Conservation (phyloP, 768 basidiomycete species). For the Austroboletus festivus region DNA sequence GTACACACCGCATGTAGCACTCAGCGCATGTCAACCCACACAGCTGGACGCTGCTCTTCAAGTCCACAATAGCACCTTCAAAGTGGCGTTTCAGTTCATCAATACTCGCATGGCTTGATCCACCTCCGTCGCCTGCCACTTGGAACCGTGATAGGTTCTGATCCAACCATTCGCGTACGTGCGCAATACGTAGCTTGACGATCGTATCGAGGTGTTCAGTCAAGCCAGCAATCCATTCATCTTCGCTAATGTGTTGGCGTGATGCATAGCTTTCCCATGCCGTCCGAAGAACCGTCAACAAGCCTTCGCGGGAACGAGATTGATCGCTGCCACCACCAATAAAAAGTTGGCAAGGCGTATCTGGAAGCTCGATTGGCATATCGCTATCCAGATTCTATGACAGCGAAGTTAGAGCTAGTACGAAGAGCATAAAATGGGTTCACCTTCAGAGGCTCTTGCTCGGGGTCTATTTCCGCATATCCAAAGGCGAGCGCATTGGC, state of each 20-base stretch:
- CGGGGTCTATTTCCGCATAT: conserved; percentile 42
- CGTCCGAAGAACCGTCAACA: conserved; percentile 11
- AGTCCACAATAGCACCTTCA: conserved; percentile 41
- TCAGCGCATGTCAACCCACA: conserved; percentile 46
- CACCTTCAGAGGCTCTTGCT: conserved; percentile 51
- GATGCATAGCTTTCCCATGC: conserved; percentile 16
- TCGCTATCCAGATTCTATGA: conserved; percentile 54
- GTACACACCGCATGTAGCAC: conserved; percentile 51
- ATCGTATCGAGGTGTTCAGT: conserved; percentile 37
- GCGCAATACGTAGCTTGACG: conserved; percentile 41
- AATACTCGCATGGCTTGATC: conserved; percentile 38
- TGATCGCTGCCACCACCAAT: conserved; percentile 20
- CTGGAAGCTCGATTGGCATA: conserved; percentile 34
- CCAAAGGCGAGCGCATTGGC: conserved; percentile 49
- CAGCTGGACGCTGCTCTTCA: conserved; percentile 44
- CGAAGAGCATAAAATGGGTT: rapidly evolving
- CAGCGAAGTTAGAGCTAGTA: not conserved
- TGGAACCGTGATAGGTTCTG: conserved; percentile 49
- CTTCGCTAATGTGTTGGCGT: conserved; percentile 20
- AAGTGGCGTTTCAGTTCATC: conserved; percentile 44
- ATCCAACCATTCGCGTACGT: conserved; percentile 51
- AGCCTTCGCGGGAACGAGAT: conserved; percentile 13
- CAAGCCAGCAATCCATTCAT: conserved; percentile 41
- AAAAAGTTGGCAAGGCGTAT: conserved; percentile 38
- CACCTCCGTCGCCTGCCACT: conserved; percentile 1